A percentile compares a stretch with the other conserved stretches of the same genome.
These are phyloP conservation scores for Hortaea werneckii DNA, from an alignment of 2,329 filamentous ascomycete genomes.

Conservation along the genomic window DNA sequence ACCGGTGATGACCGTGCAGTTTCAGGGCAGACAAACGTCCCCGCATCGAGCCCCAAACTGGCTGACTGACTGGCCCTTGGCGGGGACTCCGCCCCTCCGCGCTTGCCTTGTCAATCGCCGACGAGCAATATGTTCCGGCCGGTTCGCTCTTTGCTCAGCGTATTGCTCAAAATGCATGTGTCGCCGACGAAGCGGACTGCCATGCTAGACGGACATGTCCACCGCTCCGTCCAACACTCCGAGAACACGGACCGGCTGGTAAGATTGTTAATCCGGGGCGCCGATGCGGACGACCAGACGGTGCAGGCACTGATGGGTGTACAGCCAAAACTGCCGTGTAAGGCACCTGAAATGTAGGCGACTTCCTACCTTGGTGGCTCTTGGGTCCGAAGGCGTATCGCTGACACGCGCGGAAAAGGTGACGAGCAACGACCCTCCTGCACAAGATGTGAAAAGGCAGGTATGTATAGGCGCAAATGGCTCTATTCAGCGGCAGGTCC, in stretches of 20 bases:
- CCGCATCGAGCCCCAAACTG: not conserved
- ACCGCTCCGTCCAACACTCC: conserved; percentile 4
- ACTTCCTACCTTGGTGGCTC: not conserved
- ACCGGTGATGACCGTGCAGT: not conserved
- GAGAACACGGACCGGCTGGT: conserved; percentile 18
- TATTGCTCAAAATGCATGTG: not conserved
- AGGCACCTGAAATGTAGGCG: conserved; percentile 21
- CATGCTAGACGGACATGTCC: conserved; percentile 1
- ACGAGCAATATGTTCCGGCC: conserved; percentile 2
- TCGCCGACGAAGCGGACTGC: not conserved
- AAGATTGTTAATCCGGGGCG: conserved; percentile 3
- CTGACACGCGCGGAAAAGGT: conserved; percentile 5
- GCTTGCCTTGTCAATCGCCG: conserved; percentile 1
- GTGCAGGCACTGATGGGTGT: not conserved
- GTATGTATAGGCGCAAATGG: conserved; percentile 2
- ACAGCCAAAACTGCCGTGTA: conserved; percentile 18
- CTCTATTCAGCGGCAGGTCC: too few species aligned
- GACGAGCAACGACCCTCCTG: conserved; percentile 22
- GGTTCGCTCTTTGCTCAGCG: not conserved
- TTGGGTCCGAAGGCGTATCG: too few species aligned
- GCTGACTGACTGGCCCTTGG: not conserved
- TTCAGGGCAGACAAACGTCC: not conserved
- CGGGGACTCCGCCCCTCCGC: not conserved
- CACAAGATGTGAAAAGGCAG: conserved; percentile 19
- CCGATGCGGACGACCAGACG: not conserved